Conservation (phyloP, 805 yeast genomes). For the Cyberlindnera galapagoensis region DNA sequence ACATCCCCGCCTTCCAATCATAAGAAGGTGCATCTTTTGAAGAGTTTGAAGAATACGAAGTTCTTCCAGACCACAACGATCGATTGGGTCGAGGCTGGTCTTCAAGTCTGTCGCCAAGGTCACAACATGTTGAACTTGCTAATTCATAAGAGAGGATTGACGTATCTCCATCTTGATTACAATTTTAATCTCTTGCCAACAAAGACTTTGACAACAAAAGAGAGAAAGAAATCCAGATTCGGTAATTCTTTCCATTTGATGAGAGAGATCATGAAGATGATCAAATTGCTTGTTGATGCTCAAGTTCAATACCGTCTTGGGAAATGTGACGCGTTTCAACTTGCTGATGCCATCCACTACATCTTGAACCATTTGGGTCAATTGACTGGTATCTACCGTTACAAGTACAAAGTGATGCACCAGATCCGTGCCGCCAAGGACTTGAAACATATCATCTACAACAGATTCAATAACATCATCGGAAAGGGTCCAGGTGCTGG, state of each 20-base stretch:
- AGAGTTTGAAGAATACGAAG: slow-evolving; percentile 67
- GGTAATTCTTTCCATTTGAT: slow-evolving; percentile 94
- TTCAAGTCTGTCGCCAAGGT: slow-evolving; percentile 91
- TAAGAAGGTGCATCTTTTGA: slow-evolving; percentile 53
- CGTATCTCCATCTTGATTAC: slow-evolving; percentile 89
- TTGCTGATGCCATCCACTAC: slow-evolving; percentile 92
- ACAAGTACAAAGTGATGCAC: slow-evolving; percentile 97
- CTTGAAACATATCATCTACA: slow-evolving; percentile 84
- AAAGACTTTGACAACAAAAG: slow-evolving; percentile 92
- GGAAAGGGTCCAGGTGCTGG: slow-evolving; percentile 99
- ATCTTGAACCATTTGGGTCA: slow-evolving; percentile 92
- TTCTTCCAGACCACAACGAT: slow-evolving; percentile 87
- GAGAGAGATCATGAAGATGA: slow-evolving; percentile 80
- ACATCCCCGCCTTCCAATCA: slow-evolving; percentile 34
- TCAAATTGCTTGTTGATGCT: slow-evolving; percentile 84
- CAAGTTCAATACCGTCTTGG: slow-evolving; percentile 91
- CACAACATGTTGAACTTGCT: slow-evolving; percentile 85
- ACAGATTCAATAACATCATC: slow-evolving; percentile 73
- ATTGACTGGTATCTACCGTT: slow-evolving; percentile 91
- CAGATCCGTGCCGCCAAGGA: slow-evolving; percentile 96
- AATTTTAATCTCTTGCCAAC: slow-evolving; percentile 95
- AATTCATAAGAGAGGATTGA: slow-evolving; percentile 85
- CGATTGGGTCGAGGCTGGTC: slow-evolving; percentile 98
- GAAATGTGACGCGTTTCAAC: slow-evolving; percentile 83
- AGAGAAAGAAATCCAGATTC: slow-evolving; percentile 89